phyloP scores from a whole-genome alignment of 805 yeast genomes.

The Monosporozyma aerobia region DNA sequence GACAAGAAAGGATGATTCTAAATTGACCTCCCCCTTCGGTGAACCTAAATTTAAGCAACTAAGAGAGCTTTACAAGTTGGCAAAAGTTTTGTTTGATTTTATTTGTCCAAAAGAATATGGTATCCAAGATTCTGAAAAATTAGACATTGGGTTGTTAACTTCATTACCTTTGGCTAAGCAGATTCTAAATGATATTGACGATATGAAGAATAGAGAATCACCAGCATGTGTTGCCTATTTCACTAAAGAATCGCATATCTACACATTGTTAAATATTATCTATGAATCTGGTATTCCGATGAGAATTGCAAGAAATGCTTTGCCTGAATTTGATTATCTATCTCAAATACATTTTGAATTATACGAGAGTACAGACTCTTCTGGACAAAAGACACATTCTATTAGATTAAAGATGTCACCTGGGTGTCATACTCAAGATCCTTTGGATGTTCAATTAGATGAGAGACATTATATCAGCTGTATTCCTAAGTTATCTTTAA shows the following conservation, averaged over 20 bases:
- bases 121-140: slow-evolving; percentile 85
- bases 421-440: slow-evolving; percentile 97
- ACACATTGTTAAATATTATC: slow-evolving; percentile 80
- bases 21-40: slow-evolving; percentile 50
- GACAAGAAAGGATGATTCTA: slow-evolving; percentile 20
- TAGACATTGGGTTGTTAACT: slow-evolving; percentile 91
- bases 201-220: slow-evolving; percentile 65
- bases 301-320: slow-evolving; percentile 86
- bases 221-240: slow-evolving; percentile 86
- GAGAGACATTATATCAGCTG: slow-evolving; percentile 95
- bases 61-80: slow-evolving; percentile 79
- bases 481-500: slow-evolving; percentile 80
- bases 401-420: slow-evolving; percentile 89
- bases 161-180: slow-evolving; percentile 89
- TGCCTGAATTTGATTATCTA: slow-evolving; percentile 91
- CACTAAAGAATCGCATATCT: slow-evolving; percentile 95
- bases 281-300: slow-evolving; percentile 93
- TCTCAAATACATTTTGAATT: slow-evolving; percentile 92
- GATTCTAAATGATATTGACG: slow-evolving; percentile 68
- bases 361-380: slow-evolving; percentile 69
- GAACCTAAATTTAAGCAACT: slow-evolving; percentile 69
- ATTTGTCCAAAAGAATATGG: slow-evolving; percentile 99
- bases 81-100: slow-evolving; percentile 91
- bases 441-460: slow-evolving; percentile 91
- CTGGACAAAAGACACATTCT: slow-evolving; percentile 73